Evolutionary conservation across 2,329 filamentous ascomycete genomes (phyloP).

Genomic region (Elsinoe australis): DNA sequence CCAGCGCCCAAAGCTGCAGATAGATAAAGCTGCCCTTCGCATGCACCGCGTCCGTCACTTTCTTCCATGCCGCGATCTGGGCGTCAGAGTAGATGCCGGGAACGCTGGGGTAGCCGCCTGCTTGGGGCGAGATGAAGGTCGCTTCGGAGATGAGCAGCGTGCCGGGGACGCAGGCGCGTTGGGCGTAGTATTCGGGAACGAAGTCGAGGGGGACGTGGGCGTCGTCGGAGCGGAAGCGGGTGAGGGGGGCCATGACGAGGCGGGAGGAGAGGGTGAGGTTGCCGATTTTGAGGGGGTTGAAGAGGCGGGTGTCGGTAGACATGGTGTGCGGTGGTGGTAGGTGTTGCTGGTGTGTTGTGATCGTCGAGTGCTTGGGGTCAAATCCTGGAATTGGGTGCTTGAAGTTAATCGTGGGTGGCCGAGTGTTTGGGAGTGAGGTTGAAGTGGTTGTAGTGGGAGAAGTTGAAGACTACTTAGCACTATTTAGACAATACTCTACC

Average conservation of each 20-base stretch:
- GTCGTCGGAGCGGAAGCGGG: constrained; percentile 41
- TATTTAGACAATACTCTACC: too few relatives aligned
- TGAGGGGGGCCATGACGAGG: constrained; percentile 51
- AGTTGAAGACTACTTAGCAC: too few relatives aligned
- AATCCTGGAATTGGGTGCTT: too few relatives aligned
- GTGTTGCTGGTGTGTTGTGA: too few relatives aligned
- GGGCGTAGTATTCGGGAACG: constrained; percentile 19
- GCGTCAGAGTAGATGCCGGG: constrained; percentile 51
- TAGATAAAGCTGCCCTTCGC: constrained; percentile 54
- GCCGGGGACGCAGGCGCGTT: constrained; percentile 35
- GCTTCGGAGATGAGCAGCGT: constrained; percentile 54
- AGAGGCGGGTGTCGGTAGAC: constrained; percentile 25
- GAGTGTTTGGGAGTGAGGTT: neutral
- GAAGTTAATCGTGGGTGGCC: neutral
- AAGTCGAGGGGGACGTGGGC: constrained; percentile 38
- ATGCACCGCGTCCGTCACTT: constrained; percentile 56
- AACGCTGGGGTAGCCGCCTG: constrained; percentile 44
- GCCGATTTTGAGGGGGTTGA: constrained; percentile 39
- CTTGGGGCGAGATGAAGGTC: constrained; percentile 43
- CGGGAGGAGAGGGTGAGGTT: constrained; percentile 37
- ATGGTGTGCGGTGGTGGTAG: neutral
- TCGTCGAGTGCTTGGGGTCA: neutral
- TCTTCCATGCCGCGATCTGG: constrained; percentile 55
- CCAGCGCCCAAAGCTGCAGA: constrained; percentile 55
- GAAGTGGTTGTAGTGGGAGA: too few relatives aligned